phyloP scores from a whole-genome alignment of 2,329 filamentous ascomycete species.

The Aspergillus nomiae region DNA sequence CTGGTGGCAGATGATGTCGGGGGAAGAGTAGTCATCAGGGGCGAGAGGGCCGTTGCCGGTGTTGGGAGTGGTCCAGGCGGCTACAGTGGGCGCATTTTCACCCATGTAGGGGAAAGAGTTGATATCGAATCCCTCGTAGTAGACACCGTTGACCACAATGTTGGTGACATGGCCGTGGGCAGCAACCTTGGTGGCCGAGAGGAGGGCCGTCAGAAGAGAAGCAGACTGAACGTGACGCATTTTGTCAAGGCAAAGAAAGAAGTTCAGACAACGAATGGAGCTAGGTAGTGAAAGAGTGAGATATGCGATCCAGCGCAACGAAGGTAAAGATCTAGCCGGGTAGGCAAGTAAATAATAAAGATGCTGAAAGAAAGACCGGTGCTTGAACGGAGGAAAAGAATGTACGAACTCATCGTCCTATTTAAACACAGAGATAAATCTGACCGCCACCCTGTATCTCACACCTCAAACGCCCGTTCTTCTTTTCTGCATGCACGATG shows the following conservation, averaged over 20 bases:
- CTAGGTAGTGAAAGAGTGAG: conserved; percentile 2
- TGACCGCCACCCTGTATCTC: neutral
- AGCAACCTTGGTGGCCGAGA: conserved; percentile 33
- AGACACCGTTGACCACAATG: conserved; percentile 39
- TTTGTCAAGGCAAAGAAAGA: neutral
- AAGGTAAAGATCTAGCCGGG: neutral
- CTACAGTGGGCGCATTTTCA: conserved; percentile 37
- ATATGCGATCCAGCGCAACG: conserved; percentile 14
- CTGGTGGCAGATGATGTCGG: conserved; percentile 63
- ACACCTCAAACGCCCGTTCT: neutral
- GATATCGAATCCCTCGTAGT: conserved; percentile 45
- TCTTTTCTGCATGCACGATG: neutral
- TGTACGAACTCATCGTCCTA: neutral
- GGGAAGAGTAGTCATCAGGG: conserved; percentile 38
- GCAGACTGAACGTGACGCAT: conserved; percentile 21
- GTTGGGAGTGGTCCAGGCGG: conserved; percentile 57
- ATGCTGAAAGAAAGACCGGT: neutral
- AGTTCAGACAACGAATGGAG: neutral
- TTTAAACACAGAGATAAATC: neutral
- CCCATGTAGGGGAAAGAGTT: conserved; percentile 30
- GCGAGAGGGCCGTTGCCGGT: conserved; percentile 56
- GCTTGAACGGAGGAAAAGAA: neutral
- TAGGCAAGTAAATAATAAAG: neutral
- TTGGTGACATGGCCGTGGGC: conserved; percentile 37
- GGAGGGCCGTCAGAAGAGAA: conserved; percentile 30